Evolutionary conservation across 78 protist genomes (phyloP).

Genomic region (Dictyostelium intermedium): DNA sequence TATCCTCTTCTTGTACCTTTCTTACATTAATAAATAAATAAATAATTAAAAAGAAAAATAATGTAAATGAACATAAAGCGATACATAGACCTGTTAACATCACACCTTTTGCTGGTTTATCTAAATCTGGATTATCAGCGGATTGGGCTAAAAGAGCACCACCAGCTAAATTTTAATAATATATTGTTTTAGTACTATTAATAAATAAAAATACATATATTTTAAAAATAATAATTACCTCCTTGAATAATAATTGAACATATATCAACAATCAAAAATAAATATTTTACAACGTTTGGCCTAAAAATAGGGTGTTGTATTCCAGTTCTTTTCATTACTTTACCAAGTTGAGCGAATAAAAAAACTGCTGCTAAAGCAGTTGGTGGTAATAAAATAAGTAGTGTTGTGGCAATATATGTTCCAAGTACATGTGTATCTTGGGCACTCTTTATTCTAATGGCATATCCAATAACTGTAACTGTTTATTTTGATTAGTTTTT

Average conservation of each 20-base stretch:
- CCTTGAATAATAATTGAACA: slow-evolving; percentile 16
- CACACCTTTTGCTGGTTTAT: slow-evolving; percentile 26
- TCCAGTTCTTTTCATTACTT: slow-evolving; percentile 25
- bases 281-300: slow-evolving; percentile 37
- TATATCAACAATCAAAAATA: slow-evolving; percentile 38
- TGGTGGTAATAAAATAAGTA: slow-evolving; percentile 43
- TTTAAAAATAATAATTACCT: not conserved
- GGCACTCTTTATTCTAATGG: not conserved
- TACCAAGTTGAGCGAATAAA: slow-evolving; percentile 15
- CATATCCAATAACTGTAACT: not conserved
- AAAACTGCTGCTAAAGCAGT: slow-evolving; percentile 23
- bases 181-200: not conserved
- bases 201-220: not conserved
- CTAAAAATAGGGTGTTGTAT: slow-evolving; percentile 7
- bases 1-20: slow-evolving; percentile 5
- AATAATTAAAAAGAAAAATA: slow-evolving; percentile 17
- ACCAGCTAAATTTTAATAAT: slow-evolving; percentile 15
- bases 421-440: slow-evolving; percentile 1
- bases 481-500: not conserved
- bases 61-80: slow-evolving; percentile 10
- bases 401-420: slow-evolving; percentile 22
- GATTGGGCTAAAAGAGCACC: slow-evolving; percentile 34
- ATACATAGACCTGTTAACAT: slow-evolving; percentile 19
- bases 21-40: not conserved
- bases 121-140: not conserved